phyloP scores from a whole-genome alignment of 2,329 filamentous ascomycete genomes.

The Sarocladium brachiariae region DNA sequence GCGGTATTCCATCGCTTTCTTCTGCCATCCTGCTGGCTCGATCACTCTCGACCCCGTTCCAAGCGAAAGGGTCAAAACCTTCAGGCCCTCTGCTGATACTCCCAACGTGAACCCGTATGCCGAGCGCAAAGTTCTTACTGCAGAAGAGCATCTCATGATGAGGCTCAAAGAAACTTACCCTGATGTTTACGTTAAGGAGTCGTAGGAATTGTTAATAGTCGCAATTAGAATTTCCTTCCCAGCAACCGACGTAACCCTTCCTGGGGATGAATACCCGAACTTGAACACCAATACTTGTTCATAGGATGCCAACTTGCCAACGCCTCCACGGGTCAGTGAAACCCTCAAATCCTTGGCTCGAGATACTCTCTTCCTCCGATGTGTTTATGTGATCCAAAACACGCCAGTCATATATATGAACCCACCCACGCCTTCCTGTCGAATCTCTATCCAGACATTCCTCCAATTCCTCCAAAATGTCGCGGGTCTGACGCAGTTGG shows the following conservation, averaged over 20 bases:
- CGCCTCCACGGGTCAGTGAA: constrained; percentile 35
- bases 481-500: not conserved
- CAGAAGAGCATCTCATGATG: constrained; percentile 57
- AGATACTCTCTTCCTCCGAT: constrained; percentile 27
- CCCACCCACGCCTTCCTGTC: constrained; percentile 11
- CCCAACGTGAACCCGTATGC: constrained; percentile 39
- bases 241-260: too few relatives aligned
- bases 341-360: constrained; percentile 26
- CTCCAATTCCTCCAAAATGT: not conserved
- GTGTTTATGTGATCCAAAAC: constrained; percentile 34
- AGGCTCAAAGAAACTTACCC: constrained; percentile 53
- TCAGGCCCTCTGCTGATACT: constrained; percentile 25
- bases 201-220: constrained; percentile 13
- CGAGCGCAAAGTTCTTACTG: constrained; percentile 51
- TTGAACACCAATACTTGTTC: not conserved
- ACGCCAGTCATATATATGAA: constrained; percentile 41
- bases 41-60: constrained; percentile 51
- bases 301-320: constrained; percentile 31
- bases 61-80: constrained; percentile 46
- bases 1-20: constrained; percentile 61
- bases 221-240: too few relatives aligned
- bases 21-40: constrained; percentile 55
- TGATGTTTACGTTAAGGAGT: constrained; percentile 42
- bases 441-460: not conserved
- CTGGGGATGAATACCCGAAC: not conserved